Evolutionary conservation across 2,329 filamentous ascomycete genomes (phyloP), one percentile per base, ranked within the genome.

Genomic region (Orbilia quercus): DNA sequence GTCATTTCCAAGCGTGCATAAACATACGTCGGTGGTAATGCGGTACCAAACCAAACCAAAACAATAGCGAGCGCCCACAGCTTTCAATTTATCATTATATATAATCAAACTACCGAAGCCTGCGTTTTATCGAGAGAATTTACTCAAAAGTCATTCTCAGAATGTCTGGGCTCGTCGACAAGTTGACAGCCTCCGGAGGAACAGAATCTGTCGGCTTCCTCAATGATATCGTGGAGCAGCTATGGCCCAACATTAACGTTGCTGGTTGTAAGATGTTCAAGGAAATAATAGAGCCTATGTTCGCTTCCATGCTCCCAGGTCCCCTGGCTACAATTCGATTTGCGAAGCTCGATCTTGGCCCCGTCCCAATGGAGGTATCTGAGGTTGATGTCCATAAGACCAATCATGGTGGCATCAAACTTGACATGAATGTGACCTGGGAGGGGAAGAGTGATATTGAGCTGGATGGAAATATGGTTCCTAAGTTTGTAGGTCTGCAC

Each of bases 191-290:
- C 14, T 81, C 81, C 53, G 81, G 81, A 16, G 81, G 80, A n/a
- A 75, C 79, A 23, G 82, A 83, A 74, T 80, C 80, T 25, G 81
- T 80, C 79, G 82, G 79, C 58, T 84, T 84, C 75, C 80, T 84
- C 57, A 84, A 84, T 75, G 82, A 84, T 69, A 81, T 84, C 31
- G 79, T 84, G 38, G 80, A 76, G 12, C 82, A 83, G 62, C 77
- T 84, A 76, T 84, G 83, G 83, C 83, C 83, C 36, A 84, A 84
- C 75, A 83, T 84, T 78, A 81, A 80, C 45, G 79, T 82, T 3
- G 82, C 81, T 18, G 82, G 80, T 42, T 78, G 80, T 76, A 79
- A 79, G 48, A 84, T 84, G 79, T 78, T 81, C 44, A 84, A 84
- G 73, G 80, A 83, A 3, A 82, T 82, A 16, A 83, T 82, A 28